These are phyloP conservation scores for Rhododendron griersonianum DNA, from an alignment of 148 eudicot species.

Conservation along the genomic window DNA sequence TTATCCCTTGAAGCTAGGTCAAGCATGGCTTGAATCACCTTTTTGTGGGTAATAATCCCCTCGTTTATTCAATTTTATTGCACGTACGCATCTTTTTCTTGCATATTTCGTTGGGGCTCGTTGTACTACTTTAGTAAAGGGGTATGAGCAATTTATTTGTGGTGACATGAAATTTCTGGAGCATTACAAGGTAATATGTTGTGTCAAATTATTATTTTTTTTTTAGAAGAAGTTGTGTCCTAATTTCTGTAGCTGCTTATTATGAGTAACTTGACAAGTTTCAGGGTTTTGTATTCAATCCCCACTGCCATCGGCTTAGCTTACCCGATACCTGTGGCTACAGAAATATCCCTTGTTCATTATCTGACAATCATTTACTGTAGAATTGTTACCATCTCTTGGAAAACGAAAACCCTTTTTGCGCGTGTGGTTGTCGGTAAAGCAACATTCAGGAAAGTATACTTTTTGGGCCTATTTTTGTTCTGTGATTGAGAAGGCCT, in stretches of 20 bases:
- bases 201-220: background rate
- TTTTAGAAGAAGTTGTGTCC: background rate
- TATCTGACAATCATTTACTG: background rate
- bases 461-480: background rate
- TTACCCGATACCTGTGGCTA: background rate
- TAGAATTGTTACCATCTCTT: background rate
- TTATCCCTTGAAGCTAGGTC: constrained; percentile 29
- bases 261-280: background rate
- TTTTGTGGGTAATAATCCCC: constrained; percentile 27
- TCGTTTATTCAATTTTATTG: background rate
- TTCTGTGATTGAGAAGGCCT: background rate
- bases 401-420: background rate
- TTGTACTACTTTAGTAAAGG: background rate
- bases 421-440: background rate
- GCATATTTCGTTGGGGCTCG: background rate
- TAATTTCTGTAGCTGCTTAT: background rate
- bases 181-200: background rate
- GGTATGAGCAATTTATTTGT: background rate
- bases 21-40: constrained; percentile 28
- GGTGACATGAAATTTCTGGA: background rate
- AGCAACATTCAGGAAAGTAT: background rate
- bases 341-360: background rate
- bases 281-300: background rate
- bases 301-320: background rate
- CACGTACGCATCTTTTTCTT: background rate